Percentiles rank a stretch among this genome's conserved stretches.
Evolutionary conservation across 495 filamentous ascomycete species (phyloP).

Genomic region (Trichoderma virens): DNA sequence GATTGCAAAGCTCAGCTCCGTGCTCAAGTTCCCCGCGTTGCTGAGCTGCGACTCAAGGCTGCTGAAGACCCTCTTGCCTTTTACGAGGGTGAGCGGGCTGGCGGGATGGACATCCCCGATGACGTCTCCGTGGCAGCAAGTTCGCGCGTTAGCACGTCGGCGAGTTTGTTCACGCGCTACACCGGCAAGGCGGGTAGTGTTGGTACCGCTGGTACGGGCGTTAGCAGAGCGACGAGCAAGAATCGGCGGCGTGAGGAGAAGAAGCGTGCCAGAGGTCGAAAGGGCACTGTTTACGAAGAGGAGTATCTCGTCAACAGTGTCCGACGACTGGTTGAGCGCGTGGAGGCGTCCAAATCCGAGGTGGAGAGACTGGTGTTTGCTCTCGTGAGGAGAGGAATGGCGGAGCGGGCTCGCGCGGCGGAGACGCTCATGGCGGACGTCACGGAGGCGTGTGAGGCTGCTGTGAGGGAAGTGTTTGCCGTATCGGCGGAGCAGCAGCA

Average conservation of each 20-base stretch:
- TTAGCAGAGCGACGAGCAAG: conserved; percentile 69
- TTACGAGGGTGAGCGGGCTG: conserved; percentile 62
- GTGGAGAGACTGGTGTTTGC: conserved; percentile 64
- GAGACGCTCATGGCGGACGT: conserved; percentile 66
- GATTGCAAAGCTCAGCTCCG: conserved; percentile 80
- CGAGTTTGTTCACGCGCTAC: conserved; percentile 85
- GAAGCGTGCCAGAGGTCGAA: conserved; percentile 87
- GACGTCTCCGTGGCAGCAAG: conserved; percentile 86
- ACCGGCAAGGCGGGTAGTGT: conserved; percentile 55
- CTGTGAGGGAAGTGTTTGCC: conserved; percentile 61
- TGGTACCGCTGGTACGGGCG: conserved; percentile 58
- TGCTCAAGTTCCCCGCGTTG: conserved; percentile 76
- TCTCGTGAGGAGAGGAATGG: conserved; percentile 71
- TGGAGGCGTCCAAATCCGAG: conserved; percentile 64
- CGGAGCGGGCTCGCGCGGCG: conserved; percentile 72
- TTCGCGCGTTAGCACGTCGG: conserved; percentile 66
- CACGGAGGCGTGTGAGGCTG: conserved; percentile 53
- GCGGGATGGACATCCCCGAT: conserved; percentile 67
- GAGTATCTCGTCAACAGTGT: conserved; percentile 90
- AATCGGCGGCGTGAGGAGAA: conserved; percentile 83
- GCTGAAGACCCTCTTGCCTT: conserved; percentile 71
- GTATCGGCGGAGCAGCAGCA: conserved; percentile 18
- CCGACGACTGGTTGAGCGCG: conserved; percentile 71
- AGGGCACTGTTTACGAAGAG: conserved; percentile 95
- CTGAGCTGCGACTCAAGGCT: conserved; percentile 73